Conservation (phyloP, 2,329 filamentous ascomycete species). For the Tolypocladium tropicale region DNA sequence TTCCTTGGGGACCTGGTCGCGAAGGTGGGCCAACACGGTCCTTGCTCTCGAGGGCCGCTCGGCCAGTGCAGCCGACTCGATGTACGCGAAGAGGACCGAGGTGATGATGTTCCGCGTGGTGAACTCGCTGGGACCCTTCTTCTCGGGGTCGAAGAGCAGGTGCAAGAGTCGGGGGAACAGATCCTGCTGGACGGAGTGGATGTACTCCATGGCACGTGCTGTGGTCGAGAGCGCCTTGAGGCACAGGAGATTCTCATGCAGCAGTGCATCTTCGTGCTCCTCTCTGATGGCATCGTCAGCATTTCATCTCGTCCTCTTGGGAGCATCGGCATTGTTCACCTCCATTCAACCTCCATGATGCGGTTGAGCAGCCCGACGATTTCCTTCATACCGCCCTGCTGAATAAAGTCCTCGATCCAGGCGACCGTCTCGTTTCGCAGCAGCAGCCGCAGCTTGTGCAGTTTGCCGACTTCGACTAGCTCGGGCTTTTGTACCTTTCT, state of each 20-base stretch:
- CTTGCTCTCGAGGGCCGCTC: slow-evolving; percentile 60
- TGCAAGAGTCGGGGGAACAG: slow-evolving; percentile 78
- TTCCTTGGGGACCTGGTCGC: slow-evolving; percentile 67
- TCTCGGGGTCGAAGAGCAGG: slow-evolving; percentile 95
- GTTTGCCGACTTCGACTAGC: slow-evolving; percentile 80
- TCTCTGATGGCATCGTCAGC: slow-evolving; percentile 44
- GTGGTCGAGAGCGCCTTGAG: slow-evolving; percentile 93
- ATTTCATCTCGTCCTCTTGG: not conserved
- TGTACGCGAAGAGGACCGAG: slow-evolving; percentile 79
- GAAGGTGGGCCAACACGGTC: slow-evolving; percentile 69
- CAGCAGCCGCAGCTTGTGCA: slow-evolving; percentile 84
- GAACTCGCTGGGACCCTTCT: slow-evolving; percentile 95
- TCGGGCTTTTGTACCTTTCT: slow-evolving; percentile 72
- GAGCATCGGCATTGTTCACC: slow-evolving; percentile 33
- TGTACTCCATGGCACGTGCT: slow-evolving; percentile 70
- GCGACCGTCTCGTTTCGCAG: slow-evolving; percentile 90
- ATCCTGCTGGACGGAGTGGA: slow-evolving; percentile 67
- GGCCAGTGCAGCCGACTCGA: slow-evolving; percentile 52
- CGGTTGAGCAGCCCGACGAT: slow-evolving; percentile 77
- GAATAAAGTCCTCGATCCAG: slow-evolving; percentile 90
- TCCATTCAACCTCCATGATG: slow-evolving; percentile 96
- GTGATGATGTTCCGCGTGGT: slow-evolving; percentile 86
- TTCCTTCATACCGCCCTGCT: slow-evolving; percentile 83
- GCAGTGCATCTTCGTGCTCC: slow-evolving; percentile 86
- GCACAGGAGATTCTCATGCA: slow-evolving; percentile 87